Conservation (phyloP, 2,329 filamentous ascomycete species). For the Talaromyces rugulosus region DNA sequence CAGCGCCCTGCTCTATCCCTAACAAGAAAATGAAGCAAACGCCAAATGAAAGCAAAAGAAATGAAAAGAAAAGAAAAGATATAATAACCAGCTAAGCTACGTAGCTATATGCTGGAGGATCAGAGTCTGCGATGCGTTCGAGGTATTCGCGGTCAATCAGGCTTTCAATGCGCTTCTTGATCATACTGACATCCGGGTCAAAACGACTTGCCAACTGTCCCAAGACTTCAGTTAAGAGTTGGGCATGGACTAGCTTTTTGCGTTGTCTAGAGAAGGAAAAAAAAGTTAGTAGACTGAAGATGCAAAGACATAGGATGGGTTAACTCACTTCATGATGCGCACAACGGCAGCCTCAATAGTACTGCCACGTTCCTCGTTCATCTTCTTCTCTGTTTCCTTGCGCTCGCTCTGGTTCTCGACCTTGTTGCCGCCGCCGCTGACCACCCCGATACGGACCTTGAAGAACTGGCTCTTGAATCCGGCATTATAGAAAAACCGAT, state of each 20-base stretch:
- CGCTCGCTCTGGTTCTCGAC: conserved; percentile 69
- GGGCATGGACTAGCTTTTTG: conserved; percentile 44
- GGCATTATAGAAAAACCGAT: conserved; percentile 78
- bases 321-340: conserved; percentile 50
- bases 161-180: conserved; percentile 51
- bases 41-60: not conserved
- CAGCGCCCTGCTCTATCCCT: conserved; percentile 2
- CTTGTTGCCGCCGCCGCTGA: conserved; percentile 71
- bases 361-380: conserved; percentile 45
- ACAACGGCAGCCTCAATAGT: conserved; percentile 51
- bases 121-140: conserved; percentile 38
- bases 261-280: conserved; percentile 36
- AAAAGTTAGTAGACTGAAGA: conserved; percentile 6
- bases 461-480: conserved; percentile 77
- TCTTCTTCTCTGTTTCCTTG: conserved; percentile 48
- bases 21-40: not conserved
- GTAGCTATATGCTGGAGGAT: conserved; percentile 44
- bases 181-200: conserved; percentile 49
- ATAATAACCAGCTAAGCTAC: conserved; percentile 29
- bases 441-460: conserved; percentile 84
- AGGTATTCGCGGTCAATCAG: conserved; percentile 53
- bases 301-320: not conserved
- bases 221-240: conserved; percentile 49
- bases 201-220: conserved; percentile 46
- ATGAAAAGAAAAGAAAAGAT: not conserved